Base-by-base conservation (phyloP, 2,329 filamentous ascomycete genomes). In the Lasiodiplodia sp. region DNA sequence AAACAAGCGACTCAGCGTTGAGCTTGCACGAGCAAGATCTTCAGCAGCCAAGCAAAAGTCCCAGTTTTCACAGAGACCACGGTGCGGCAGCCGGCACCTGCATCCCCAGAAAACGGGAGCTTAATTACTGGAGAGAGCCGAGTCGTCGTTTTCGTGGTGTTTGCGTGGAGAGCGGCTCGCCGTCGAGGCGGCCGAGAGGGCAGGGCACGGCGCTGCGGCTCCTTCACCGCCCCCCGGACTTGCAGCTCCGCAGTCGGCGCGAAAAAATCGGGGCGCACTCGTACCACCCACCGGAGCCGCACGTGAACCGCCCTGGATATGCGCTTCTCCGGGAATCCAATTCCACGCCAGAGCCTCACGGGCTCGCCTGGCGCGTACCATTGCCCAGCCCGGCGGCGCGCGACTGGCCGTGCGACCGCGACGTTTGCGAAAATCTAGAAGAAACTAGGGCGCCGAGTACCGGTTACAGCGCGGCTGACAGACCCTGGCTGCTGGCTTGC, bases 301-400 rank as follows among this genome's bases (percentile, higher is more conserved):
- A 64, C 60, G 60, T 64, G 47, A 64, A 28, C 44, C 16, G 47
- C n/a, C 40, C 60, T 64, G 60, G 44, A 64, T 52, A 31, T 64
- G 44, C 60, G 38, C 58, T 62, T 49, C 31, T 62, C 58, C 58
- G 58, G 58, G 58, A 62, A 62, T 21, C 11, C 4, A 10, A 52
- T 64, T 52, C 47, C 60, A 31, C 44, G 8, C 3, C 28, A 52
- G 25, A 34, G 58, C 58, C 28, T 25, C 40, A 12, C 18, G 28
- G 21, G 16, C 28, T n/a, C 23, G 18, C n/a, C 23, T 31, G 25
- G 37, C 28, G 49, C 60, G 40, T 51, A 10, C 21, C 25, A 21
- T 40, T 23, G 55, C 34, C 34, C 18, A 38, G 55, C n/a, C 55
- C 6, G 55, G n/a, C 55, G 56, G 56, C 23, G 56, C 56, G 56